Evolutionary conservation across 371 early-diverging fungal species (phyloP).

Genomic region (Actinomucor elegans): DNA sequence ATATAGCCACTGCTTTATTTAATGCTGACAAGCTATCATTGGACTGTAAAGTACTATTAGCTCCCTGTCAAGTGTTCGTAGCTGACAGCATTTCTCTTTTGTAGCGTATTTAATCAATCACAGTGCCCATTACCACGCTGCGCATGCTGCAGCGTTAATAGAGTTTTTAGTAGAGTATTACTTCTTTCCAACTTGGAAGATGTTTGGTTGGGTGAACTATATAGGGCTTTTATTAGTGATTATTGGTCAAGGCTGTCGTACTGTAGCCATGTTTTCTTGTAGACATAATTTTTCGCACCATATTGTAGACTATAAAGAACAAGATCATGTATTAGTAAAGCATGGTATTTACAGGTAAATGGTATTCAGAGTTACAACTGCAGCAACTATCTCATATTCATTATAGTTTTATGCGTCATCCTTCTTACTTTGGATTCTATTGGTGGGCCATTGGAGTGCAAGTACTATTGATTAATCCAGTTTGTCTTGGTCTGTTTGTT

Average conservation of each 20-base stretch:
- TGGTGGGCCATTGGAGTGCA: slow-evolving; percentile 83
- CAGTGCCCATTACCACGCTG: slow-evolving; percentile 70
- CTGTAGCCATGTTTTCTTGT: slow-evolving; percentile 79
- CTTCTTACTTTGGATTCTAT: slow-evolving; percentile 90
- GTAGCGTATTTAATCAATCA: slow-evolving; percentile 80
- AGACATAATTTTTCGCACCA: slow-evolving; percentile 80
- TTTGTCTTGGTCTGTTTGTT: slow-evolving; percentile 64
- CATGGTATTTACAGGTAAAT: slow-evolving; percentile 77
- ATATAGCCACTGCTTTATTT: slow-evolving; percentile 75
- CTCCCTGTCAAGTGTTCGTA: too few relatives aligned
- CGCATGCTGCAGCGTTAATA: slow-evolving; percentile 63
- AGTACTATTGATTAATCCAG: slow-evolving; percentile 69
- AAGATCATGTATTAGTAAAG: slow-evolving; percentile 73
- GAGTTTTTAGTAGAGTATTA: slow-evolving; percentile 72
- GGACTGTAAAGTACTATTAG: slow-evolving; percentile 63
- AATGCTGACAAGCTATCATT: slow-evolving; percentile 60
- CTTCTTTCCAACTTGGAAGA: slow-evolving; percentile 64
- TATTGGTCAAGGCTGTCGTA: slow-evolving; percentile 68
- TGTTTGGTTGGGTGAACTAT: slow-evolving; percentile 51
- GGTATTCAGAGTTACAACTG: neutral
- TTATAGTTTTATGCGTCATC: slow-evolving; percentile 73
- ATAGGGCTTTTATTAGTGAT: slow-evolving; percentile 60
- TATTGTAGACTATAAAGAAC: slow-evolving; percentile 63
- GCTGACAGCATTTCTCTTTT: neutral
- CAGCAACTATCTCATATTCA: neutral